Evolutionary conservation across 768 basidiomycete species (phyloP), one percentile per base, ranked within the genome.

Genomic region (Leccinum olivaceopallidum): DNA sequence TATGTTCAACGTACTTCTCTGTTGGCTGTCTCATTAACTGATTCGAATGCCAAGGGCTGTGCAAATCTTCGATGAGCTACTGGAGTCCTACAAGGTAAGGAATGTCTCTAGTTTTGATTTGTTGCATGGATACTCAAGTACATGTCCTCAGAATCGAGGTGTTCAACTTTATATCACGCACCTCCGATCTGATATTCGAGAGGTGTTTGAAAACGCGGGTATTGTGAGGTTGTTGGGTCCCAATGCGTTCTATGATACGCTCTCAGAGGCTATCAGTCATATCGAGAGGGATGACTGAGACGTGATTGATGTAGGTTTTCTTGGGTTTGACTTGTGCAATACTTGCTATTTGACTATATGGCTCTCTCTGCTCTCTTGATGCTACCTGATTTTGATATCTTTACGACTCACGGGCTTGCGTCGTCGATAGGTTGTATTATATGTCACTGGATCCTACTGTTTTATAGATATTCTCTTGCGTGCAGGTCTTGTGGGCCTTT

Each of bases 1-100:
- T 95, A 69, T 73, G 89, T 77, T 22, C 14, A 34, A n/a, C 12
- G 6, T 2, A n/a, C 54, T 30, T 47, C 9, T 51, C 58, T 24
- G 13, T 47, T 54, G n/a, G 5, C 47, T 24, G 30, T 22, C 12
- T 50, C 14, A 18, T 50, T 61, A 5, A 74, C 34, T 56, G 24
- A 39, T 55, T 59, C 5, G 60, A 56, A 28, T 48, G 20, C 36
- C 30, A 67, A 94, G 92, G 30, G 93, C 94, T 30, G 83, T 87
- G 9, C 92, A 94, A 73, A 91, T 94, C 63, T 86, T 95, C 67
- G 80, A 82, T 60, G 94, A 95, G 70, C 74, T 95, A 2, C 75
- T 88, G 49, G 84, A 87, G 64, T 88, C 91, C 14, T 95, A 97
- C 74, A 80, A 83, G 75, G 93, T 89, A 65, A 60, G 73, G 32